phyloP scores from a whole-genome alignment of 257 asterid genomes.

The Nicotiana noctiflora region DNA sequence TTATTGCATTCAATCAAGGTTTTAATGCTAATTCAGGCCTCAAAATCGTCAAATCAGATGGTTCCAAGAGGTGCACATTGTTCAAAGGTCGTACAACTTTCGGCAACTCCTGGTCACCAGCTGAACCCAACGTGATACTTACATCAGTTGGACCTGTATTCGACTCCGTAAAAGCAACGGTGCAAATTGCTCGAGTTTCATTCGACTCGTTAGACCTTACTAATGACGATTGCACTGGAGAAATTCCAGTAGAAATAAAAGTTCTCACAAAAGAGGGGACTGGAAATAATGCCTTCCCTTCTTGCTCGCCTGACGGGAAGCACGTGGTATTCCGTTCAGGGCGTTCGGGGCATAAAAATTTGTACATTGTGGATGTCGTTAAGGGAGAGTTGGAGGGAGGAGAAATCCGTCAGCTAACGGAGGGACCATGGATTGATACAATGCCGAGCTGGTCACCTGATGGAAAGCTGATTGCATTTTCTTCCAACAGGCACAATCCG shows the following conservation, averaged over 20 bases:
- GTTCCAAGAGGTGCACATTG: constrained; percentile 59
- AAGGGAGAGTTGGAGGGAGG: constrained; percentile 57
- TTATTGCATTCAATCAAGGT: constrained; percentile 47
- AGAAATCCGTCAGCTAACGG: constrained; percentile 45
- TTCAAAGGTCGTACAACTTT: constrained; percentile 42
- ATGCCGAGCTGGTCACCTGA: constrained; percentile 94
- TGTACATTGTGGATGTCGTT: constrained; percentile 56
- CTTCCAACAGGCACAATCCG: constrained; percentile 68
- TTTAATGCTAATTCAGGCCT: constrained; percentile 42
- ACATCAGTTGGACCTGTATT: constrained; percentile 73
- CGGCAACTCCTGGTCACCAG: constrained; percentile 65
- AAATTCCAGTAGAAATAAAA: constrained; percentile 37
- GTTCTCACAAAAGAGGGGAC: constrained; percentile 56
- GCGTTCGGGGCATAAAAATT: constrained; percentile 67
- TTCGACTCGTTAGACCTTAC: constrained; percentile 35
- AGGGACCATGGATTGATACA: constrained; percentile 83
- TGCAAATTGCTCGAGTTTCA: constrained; percentile 69
- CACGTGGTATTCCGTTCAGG: constrained; percentile 69
- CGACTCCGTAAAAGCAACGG: constrained; percentile 29
- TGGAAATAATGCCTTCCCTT: constrained; percentile 81
- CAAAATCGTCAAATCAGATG: constrained; percentile 51
- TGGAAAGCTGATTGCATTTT: constrained; percentile 67
- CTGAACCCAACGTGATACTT: constrained; percentile 49
- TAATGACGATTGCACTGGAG: constrained; percentile 9
- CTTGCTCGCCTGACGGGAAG: constrained; percentile 78